Conservation (phyloP, 208 protist genomes). For the Trypanosoma scelopori region DNA sequence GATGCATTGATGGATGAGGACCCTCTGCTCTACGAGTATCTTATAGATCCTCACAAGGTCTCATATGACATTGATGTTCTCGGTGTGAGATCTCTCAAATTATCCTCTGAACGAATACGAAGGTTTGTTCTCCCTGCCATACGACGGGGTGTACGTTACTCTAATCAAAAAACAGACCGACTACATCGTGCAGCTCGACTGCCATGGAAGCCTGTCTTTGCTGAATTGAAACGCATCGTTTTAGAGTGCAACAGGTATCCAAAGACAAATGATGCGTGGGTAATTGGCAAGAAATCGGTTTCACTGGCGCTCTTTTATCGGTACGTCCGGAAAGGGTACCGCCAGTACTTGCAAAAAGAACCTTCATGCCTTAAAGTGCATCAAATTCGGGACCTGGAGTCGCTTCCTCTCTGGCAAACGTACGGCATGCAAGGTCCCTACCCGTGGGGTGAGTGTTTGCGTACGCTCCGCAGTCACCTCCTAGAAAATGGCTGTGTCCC, state of each 20-base stretch:
- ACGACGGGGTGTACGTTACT: constrained; percentile 73
- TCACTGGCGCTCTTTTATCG: constrained; percentile 77
- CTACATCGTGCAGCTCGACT: constrained; percentile 58
- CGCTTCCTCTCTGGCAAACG: constrained; percentile 50
- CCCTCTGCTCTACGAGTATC: constrained; percentile 74
- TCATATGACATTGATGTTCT: constrained; percentile 74
- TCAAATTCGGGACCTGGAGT: constrained; percentile 74
- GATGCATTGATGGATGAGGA: constrained; percentile 87
- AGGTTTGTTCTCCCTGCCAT: constrained; percentile 71
- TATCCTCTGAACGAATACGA: constrained; percentile 55
- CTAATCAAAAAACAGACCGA: constrained; percentile 53
- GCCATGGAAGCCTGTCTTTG: constrained; percentile 70
- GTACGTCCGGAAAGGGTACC: constrained; percentile 66
- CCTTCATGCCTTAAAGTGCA: constrained; percentile 59
- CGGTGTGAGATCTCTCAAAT: constrained; percentile 56
- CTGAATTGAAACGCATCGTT: constrained; percentile 69
- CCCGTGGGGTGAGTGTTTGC: constrained; percentile 73
- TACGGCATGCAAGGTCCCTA: constrained; percentile 78
- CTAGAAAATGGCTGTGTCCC: constrained; percentile 35
- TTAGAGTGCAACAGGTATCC: constrained; percentile 75
- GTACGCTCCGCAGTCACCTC: constrained; percentile 43
- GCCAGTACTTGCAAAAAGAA: constrained; percentile 38
- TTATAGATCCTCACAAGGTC: constrained; percentile 76
- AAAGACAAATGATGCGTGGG: constrained; percentile 81
- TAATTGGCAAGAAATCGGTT: constrained; percentile 64